Conservation (phyloP, 202 grass and related monocot genomes). For the Miscanthus sacchariflorus region DNA sequence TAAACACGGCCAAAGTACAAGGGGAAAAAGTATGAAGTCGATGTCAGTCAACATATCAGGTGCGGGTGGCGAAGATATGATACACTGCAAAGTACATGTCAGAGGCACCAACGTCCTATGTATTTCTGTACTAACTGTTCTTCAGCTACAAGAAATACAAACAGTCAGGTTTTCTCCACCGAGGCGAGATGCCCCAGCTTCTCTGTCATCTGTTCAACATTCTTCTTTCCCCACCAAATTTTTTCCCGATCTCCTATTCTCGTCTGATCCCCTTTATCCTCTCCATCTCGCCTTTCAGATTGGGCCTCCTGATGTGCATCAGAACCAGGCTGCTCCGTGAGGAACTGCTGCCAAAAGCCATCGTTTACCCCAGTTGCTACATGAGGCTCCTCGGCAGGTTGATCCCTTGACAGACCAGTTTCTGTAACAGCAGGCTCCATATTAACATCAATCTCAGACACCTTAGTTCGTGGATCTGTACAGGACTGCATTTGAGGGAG, state of each 20-base stretch:
- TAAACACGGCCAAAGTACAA: slow-evolving; percentile 17
- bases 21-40: slow-evolving; percentile 26
- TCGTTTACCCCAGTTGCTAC: slow-evolving; percentile 68
- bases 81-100: slow-evolving; percentile 36
- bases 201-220: slow-evolving; percentile 63
- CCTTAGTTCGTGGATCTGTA: slow-evolving; percentile 57
- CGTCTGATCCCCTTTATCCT: slow-evolving; percentile 47
- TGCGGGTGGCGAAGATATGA: slow-evolving; percentile 27
- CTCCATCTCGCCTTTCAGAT: slow-evolving; percentile 72
- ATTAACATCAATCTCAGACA: slow-evolving; percentile 94
- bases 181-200: slow-evolving; percentile 84
- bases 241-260: slow-evolving; percentile 47
- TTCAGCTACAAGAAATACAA: slow-evolving; percentile 49
- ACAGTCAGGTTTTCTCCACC: slow-evolving; percentile 68
- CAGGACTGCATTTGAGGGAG: slow-evolving; percentile 46
- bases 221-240: slow-evolving; percentile 71
- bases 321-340: slow-evolving; percentile 79
- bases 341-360: slow-evolving; percentile 95
- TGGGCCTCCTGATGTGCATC: slow-evolving; percentile 76
- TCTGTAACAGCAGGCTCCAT: slow-evolving; percentile 75
- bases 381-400: slow-evolving; percentile 25
- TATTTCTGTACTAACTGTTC: slow-evolving; percentile 45
- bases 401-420: slow-evolving; percentile 61
- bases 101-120: slow-evolving; percentile 32
- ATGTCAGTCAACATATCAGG: slow-evolving; percentile 47